A percentile compares a stretch with the other conserved stretches of the same genome.
phyloP scores from a whole-genome alignment of 257 asterid species.

The Solanum sejunctum region DNA sequence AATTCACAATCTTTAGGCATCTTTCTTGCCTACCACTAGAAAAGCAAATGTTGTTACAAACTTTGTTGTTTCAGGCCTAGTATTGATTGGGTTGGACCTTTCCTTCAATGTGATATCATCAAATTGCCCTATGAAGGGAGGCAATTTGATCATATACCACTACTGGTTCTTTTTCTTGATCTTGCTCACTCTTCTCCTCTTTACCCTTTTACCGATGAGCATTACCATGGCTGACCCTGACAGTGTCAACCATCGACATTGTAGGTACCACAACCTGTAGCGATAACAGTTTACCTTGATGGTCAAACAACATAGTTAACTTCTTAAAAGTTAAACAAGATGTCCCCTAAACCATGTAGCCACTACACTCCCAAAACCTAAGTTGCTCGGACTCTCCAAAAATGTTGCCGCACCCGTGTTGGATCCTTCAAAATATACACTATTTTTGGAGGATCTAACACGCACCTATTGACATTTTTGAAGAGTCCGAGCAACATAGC shows the following conservation, averaged over 20 bases:
- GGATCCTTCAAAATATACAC: too few species aligned
- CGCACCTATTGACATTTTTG: too few species aligned
- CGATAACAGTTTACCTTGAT: neutral
- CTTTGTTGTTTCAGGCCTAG: neutral
- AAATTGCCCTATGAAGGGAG: neutral
- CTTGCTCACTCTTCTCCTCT: neutral
- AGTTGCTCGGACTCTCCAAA: too few species aligned
- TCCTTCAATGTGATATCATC: neutral
- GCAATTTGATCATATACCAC: neutral
- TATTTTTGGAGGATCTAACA: too few species aligned
- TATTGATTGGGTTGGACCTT: neutral
- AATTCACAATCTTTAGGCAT: neutral
- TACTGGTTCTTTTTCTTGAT: neutral
- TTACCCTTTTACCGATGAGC: neutral
- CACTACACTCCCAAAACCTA: neutral
- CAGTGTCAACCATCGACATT: neutral
- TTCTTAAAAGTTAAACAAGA: neutral
- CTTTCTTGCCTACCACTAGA: neutral
- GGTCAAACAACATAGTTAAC: neutral
- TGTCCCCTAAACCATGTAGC: neutral
- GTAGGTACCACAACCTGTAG: neutral
- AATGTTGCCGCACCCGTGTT: too few species aligned
- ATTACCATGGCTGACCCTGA: too few species aligned
- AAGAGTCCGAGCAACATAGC: too few species aligned
- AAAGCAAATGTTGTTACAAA: neutral